Evolutionary conservation across 2,329 filamentous ascomycete genomes (phyloP), one percentile per base, ranked within the genome.

Genomic region (Hymenoscyphus salicellus): DNA sequence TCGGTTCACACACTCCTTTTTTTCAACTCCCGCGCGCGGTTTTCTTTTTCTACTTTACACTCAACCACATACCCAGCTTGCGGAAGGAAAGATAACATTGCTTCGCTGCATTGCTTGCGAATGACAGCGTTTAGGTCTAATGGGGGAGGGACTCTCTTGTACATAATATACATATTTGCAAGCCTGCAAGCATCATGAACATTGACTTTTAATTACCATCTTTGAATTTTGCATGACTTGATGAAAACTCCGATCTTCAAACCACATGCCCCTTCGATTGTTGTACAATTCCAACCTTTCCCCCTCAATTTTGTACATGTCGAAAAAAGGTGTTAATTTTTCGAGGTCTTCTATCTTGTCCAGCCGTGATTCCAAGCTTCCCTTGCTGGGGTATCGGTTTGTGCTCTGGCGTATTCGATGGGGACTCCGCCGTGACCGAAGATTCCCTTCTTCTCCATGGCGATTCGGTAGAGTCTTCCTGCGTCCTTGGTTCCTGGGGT

Each of bases 301-400:
- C 23, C n/a, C 36, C 46, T 10, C 3, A 49, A 11, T 14, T 26
- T 52, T 14, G 23, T 49, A 49, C 43, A 49, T 20, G n/a, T 14
- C 7, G 20, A 23, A 58, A 33, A 10, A 16, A 28, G 20, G 17
- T 30, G 1, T 59, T 6, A 38, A 52, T 11, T 46, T 36, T 26
- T n/a, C 26, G 14, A 28, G 5, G 23, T 41, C 33, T 55, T 65
- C 66, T 71, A 75, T 78, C 89, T 85, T 81, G 88, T 96, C 95
- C 95, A 99, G 14, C 82, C 89, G 79, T 96, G 88, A 80, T 98
- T 95, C 93, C 94, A 99, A n/a, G 92, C 86, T 70, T 89, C 86
- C 74, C 83, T 84, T 0, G 83, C 81, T 6, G 94, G 94, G 59
- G 86, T 92, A 75, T 98, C 94, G 36, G 91, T 94, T 84, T 97